Percentiles rank a stretch among this genome's conserved stretches.
These are phyloP conservation scores for Neoscytalidium dimidiatum DNA, from an alignment of 2,329 filamentous ascomycete species.

Conservation along the genomic window DNA sequence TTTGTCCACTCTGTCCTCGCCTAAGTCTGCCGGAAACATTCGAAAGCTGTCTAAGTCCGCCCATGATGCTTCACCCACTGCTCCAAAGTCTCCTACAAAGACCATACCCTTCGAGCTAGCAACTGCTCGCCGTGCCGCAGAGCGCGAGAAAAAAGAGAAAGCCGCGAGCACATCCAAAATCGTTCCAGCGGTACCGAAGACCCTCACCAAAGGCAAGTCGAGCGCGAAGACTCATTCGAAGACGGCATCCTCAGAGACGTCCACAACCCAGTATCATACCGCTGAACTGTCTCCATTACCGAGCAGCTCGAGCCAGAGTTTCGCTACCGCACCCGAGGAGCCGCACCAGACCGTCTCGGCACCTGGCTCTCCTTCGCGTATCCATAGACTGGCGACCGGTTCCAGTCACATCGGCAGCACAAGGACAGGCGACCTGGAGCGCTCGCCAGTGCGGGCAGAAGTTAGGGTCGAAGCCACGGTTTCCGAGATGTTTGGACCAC, in stretches of 20 bases:
- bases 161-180: not conserved
- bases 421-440: not conserved
- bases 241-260: not conserved
- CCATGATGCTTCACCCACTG: not conserved
- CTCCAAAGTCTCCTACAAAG: conserved; percentile 15
- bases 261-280: not conserved
- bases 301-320: not conserved
- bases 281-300: not conserved
- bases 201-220: not conserved
- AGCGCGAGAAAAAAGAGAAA: conserved; percentile 11
- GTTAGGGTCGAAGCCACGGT: not conserved
- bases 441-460: not conserved
- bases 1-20: not conserved
- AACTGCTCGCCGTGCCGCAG: conserved; percentile 17
- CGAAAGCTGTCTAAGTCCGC: not conserved
- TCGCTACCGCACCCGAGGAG: not conserved
- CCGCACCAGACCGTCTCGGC: not conserved
- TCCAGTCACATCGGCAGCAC: not conserved
- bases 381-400: not conserved
- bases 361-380: conserved; percentile 6
- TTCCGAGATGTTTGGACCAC: not conserved
- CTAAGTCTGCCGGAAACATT: not conserved
- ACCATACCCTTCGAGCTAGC: not conserved
- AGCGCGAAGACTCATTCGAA: not conserved
- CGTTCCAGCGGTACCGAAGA: not conserved